A percentile compares a stretch with the other conserved stretches of the same genome.
Conservation (phyloP, 306 rosid genomes). For the Oemleria cerasiformis region DNA sequence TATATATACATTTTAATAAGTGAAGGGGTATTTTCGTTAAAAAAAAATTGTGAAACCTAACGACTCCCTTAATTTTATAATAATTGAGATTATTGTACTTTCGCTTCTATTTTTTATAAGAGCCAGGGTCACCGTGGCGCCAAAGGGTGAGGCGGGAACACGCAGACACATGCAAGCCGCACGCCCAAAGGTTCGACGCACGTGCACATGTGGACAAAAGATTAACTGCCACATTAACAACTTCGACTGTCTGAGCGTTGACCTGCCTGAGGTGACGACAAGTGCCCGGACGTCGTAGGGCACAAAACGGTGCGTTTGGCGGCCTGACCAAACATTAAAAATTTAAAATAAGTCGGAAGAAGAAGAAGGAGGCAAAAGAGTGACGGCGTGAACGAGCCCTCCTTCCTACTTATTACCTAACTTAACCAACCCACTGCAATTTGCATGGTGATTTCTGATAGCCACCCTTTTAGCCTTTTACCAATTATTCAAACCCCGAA, state of each 20-base stretch:
- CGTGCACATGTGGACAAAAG: slow-evolving; percentile 21
- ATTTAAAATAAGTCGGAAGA: not conserved
- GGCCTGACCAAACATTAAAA: not conserved
- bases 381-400: slow-evolving; percentile 36
- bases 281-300: not conserved
- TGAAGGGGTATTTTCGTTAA: too few species aligned
- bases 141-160: slow-evolving; percentile 6
- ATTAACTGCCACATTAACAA: not conserved
- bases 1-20: too few species aligned
- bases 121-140: not conserved
- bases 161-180: slow-evolving; percentile 12
- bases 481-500: not conserved
- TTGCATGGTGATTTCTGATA: not conserved
- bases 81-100: not conserved
- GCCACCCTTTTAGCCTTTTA: not conserved
- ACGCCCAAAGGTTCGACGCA: slow-evolving; percentile 5
- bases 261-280: slow-evolving; percentile 29
- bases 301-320: not conserved
- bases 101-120: not conserved
- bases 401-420: not conserved
- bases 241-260: slow-evolving; percentile 8
- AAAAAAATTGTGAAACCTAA: too few species aligned
- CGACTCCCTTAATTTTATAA: too few species aligned
- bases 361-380: not conserved
- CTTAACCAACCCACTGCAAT: not conserved